Evolutionary conservation across 176 grass and related monocot species (phyloP), one percentile per base, ranked within the genome.

Genomic region (Oryza meridionalis): DNA sequence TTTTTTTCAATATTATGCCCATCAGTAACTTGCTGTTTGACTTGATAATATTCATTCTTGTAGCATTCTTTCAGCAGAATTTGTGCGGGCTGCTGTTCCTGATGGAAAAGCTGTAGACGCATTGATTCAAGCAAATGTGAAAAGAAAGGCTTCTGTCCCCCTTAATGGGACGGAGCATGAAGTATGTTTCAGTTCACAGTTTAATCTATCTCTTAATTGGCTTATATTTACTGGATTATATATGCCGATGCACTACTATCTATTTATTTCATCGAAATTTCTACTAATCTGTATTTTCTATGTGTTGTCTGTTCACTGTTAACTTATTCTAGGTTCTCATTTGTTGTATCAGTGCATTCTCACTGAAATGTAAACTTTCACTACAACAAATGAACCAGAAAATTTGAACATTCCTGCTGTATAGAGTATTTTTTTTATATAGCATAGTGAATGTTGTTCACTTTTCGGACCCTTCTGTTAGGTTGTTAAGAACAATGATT

Each of bases 31-130:
- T 87, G 62, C 53, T 88, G 58, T 89, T 92, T 92, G 90, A 93
- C 91, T 85, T 84, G 75, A 70, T 81, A 72, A 82, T 92, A 89
- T 95, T 92, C 77, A 90, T 95, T 85, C 53, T 94, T 99, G 96
- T 92, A 99, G 96, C 93, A 99, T 99, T 96, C 96, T 99, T 84
- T 93, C 93, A 94, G 96, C 93, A 92, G 96, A 99, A 84, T 99
- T 99, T 92, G 82, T 99, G 73, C 91, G 87, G 22, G 92, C 91
- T 78, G 93, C 96, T 82, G 85, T 99, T 88, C 93, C 89, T 84
- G 93, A 99, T 91, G 85, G 81, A 73, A 96, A 90, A 88, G 68
- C 78, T 85, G 71, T 96, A 67, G 91, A 96, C 76, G 87, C 90
- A 37, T 87, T 94, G 84, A 88, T 96, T 84, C 86, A 89, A 84